Percentiles rank a stretch among this genome's conserved stretches.
These are phyloP conservation scores for Mycotypha africana DNA, from an alignment of 371 early-diverging fungal species.

Conservation along the genomic window DNA sequence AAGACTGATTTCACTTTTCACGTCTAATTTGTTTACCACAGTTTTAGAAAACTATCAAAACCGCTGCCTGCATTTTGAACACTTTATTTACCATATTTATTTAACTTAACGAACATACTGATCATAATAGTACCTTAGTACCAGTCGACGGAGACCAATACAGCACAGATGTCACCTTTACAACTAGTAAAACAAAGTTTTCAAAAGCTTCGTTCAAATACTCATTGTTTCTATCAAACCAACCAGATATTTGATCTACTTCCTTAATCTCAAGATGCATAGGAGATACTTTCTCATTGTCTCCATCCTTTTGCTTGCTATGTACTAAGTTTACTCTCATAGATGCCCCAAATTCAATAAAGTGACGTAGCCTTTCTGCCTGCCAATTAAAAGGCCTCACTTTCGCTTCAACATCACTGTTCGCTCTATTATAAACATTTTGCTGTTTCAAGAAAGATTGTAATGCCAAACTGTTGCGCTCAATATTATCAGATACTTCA, in stretches of 20 bases:
- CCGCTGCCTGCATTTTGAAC: too few species aligned
- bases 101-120: not conserved
- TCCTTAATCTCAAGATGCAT: conserved; percentile 8
- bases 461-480: conserved; percentile 10
- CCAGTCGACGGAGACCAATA: conserved; percentile 18
- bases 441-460: conserved; percentile 19
- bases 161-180: conserved; percentile 26
- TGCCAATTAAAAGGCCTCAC: conserved; percentile 41
- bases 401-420: not conserved
- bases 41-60: conserved; percentile 10
- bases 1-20: too few species aligned
- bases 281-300: too few species aligned
- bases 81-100: too few species aligned
- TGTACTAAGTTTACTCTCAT: conserved; percentile 8
- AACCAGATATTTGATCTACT: conserved; percentile 13
- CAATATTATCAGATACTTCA: not conserved
- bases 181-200: conserved; percentile 28
- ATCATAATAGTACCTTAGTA: conserved; percentile 3
- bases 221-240: conserved; percentile 17
- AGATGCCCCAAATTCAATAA: conserved; percentile 6
- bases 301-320: not conserved
- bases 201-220: conserved; percentile 28
- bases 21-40: conserved; percentile 9
- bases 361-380: conserved; percentile 31
- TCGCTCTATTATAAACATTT: too few species aligned